Conservation (phyloP, 2,329 filamentous ascomycete species). For the Elsinoe arachidis region DNA sequence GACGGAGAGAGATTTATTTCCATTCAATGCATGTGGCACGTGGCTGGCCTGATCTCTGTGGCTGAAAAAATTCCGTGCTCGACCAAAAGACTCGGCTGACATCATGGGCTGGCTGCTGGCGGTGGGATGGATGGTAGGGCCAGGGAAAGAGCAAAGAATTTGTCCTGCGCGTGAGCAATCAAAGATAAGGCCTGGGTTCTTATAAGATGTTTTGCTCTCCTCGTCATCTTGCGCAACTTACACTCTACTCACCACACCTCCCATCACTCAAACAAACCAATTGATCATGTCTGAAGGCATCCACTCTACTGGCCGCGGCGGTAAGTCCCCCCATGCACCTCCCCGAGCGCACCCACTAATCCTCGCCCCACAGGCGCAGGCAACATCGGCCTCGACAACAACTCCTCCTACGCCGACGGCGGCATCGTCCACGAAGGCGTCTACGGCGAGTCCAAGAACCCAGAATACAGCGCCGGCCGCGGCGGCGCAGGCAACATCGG, state of each 20-base stretch:
- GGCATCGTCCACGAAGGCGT: constrained; percentile 39
- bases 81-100: neutral
- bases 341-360: neutral
- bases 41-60: neutral
- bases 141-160: neutral
- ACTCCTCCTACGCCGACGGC: constrained; percentile 37
- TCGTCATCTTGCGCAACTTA: neutral
- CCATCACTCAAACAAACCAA: neutral
- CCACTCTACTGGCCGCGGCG: constrained; percentile 49
- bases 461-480: constrained; percentile 32
- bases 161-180: neutral
- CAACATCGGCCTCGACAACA: constrained; percentile 46
- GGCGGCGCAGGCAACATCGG: constrained; percentile 36
- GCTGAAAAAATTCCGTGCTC: neutral
- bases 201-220: neutral
- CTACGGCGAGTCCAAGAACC: constrained; percentile 29
- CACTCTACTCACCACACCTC: neutral
- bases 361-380: constrained; percentile 41
- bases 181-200: neutral
- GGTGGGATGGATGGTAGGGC: neutral
- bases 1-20: too few species aligned
- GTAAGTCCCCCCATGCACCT: constrained; percentile 28
- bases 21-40: too few species aligned
- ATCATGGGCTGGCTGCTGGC: neutral
- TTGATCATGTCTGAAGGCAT: constrained; percentile 20